A percentile compares a stretch with the other conserved stretches of the same genome.
These are phyloP conservation scores for Beauveria varroae DNA, from an alignment of 2,329 filamentous ascomycete genomes.

Conservation along the genomic window DNA sequence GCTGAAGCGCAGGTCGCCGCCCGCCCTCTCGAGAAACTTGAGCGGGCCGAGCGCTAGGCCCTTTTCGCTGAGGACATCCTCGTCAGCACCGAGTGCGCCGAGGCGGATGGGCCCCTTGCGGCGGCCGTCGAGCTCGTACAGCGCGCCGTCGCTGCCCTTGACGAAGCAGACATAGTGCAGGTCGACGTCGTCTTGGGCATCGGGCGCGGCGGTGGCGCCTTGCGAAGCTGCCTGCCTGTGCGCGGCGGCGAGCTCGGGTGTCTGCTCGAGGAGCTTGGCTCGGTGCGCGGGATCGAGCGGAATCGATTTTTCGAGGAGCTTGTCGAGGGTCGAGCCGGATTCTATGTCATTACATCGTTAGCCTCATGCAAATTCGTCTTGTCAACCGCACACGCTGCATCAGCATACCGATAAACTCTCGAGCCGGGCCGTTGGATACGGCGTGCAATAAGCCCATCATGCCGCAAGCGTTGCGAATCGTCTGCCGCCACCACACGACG, in stretches of 20 bases:
- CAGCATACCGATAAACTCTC: constrained; percentile 46
- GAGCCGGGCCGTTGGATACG: constrained; percentile 67
- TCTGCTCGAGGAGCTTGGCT: constrained; percentile 69
- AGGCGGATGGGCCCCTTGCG: constrained; percentile 49
- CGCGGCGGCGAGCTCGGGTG: constrained; percentile 65
- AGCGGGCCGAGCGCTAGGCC: constrained; percentile 63
- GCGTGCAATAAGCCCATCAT: constrained; percentile 83
- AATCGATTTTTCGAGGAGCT: constrained; percentile 61
- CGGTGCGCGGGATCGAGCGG: constrained; percentile 59
- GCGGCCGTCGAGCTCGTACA: constrained; percentile 55
- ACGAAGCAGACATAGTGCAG: constrained; percentile 96
- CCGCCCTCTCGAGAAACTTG: constrained; percentile 49
- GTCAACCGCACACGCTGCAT: constrained; percentile 13
- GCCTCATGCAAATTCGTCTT: background rate
- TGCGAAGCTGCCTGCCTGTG: constrained; percentile 69
- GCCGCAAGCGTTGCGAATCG: constrained; percentile 88
- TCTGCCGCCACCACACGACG: constrained; percentile 91
- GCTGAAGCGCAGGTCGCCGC: constrained; percentile 50
- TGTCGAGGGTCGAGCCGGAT: constrained; percentile 49
- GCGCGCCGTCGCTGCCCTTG: constrained; percentile 57
- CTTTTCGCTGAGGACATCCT: constrained; percentile 68
- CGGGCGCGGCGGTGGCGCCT: constrained; percentile 73
- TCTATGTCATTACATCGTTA: constrained; percentile 23
- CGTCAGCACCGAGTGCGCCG: constrained; percentile 48
- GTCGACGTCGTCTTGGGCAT: constrained; percentile 75